Base-by-base conservation (phyloP, 805 yeast genomes). In the Candida insectorum region DNA sequence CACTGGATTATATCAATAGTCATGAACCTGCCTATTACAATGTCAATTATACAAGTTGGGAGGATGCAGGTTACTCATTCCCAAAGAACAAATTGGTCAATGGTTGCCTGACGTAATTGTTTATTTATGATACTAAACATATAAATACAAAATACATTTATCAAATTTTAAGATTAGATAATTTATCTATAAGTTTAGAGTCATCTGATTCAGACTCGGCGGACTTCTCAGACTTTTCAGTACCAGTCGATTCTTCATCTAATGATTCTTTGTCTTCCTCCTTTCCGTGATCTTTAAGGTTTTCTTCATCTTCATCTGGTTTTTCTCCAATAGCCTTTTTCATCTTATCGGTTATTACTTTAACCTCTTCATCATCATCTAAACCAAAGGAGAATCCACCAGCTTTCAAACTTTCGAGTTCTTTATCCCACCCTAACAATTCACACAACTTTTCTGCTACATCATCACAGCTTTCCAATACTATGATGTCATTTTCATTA, bases 1-100 rank as follows among this genome's bases (percentile, higher is more conserved):
- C 97, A 0, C 66, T 69, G 44, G 88, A 85, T 49, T 91, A 91
- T 65, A 91, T 91, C 47, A 58, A 77, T 31, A 51, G 54, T 18
- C 97, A 91, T 57, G 53, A 64, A 34, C 67, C 68, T 29, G 93
- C 93, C 1, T 91, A 91, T 55, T 39, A 54, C 26, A 75, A 87
- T 56, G 54, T 68, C 30, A 91, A 91, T 59, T 44, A 71, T 33
- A 91, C 97, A 0, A 42, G 62, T 7, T 91, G 96, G 95, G 69
- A 62, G 22, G 62, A 45, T 8, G 88, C 94, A 0, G 96, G 96
- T 1, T 91, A 71, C 45, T 34, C 41, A 1, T 43, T 47, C 40
- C 77, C 77, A 4, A 58, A 52, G 45, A 64, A 71, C 45, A 52
- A 45, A 13, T 51, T 71, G 23, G 38, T 47, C 13, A 12, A 49